A percentile compares a stretch with the other conserved stretches of the same genome.
phyloP scores from a whole-genome alignment of 495 filamentous ascomycete genomes.

The Wilcoxina mikolae region DNA sequence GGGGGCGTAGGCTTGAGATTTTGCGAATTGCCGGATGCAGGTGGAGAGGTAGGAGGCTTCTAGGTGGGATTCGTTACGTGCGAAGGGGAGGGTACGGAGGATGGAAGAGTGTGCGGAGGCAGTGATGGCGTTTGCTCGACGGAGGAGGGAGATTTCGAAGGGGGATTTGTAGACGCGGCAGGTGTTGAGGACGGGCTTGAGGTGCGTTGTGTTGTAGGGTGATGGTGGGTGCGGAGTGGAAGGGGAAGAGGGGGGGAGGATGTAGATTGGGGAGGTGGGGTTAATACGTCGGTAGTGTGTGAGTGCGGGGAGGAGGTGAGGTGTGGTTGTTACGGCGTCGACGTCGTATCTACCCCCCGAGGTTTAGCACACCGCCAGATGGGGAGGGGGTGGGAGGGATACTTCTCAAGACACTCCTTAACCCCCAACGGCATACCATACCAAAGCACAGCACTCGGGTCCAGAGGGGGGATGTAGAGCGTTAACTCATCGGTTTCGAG shows the following conservation, averaged over 20 bases:
- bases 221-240: slow-evolving; percentile 4
- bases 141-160: slow-evolving; percentile 66
- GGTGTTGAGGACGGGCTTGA: slow-evolving; percentile 54
- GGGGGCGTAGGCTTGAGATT: slow-evolving; percentile 67
- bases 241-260: slow-evolving; percentile 20
- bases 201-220: slow-evolving; percentile 24
- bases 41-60: slow-evolving; percentile 58
- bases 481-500: slow-evolving; percentile 41
- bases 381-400: too few species aligned
- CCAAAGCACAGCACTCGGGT: slow-evolving; percentile 44
- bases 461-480: slow-evolving; percentile 46
- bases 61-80: slow-evolving; percentile 67
- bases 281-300: slow-evolving; percentile 10
- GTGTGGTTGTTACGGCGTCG: slow-evolving; percentile 35
- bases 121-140: slow-evolving; percentile 62
- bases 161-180: slow-evolving; percentile 62
- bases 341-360: slow-evolving; percentile 32
- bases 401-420: slow-evolving; percentile 37
- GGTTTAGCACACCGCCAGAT: too few species aligned
- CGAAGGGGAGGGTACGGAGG: slow-evolving; percentile 38
- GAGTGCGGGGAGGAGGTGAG: slow-evolving; percentile 12
- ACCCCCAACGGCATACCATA: slow-evolving; percentile 41
- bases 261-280: slow-evolving; percentile 22
- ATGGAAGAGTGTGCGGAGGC: slow-evolving; percentile 57
- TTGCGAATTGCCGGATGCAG: slow-evolving; percentile 56